Base-by-base conservation (phyloP, 805 yeast species). In the Saccharomycopsis microspora region DNA sequence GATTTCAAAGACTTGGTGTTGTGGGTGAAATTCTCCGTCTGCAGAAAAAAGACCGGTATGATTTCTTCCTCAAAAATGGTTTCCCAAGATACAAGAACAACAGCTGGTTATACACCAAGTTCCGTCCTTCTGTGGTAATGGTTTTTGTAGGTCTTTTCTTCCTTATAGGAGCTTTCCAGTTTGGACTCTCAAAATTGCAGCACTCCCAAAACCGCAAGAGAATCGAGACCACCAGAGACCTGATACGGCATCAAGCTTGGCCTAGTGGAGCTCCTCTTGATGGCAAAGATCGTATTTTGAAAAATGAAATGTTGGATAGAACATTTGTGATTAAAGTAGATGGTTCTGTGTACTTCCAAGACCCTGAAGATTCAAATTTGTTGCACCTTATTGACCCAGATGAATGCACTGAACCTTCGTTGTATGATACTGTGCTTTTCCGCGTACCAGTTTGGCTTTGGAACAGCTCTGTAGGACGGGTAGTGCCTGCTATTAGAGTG, bases 21-120 rank as follows among this genome's bases (percentile, higher is more conserved):
- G 84, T 86, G 28, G 82, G 88, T 34, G 77, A 83, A 58, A 80
- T 89, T 47, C 68, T 89, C 43, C 72, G 90, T 55, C 68, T 72
- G 48, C 65, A 74, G 29, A 70, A 71, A 49, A 76, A 80, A 53
- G 78, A 81, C 43, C 71, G 87, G 5, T 93, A 93, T 62, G 97
- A 93, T 63, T 88, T 78, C 62, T 93, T 85, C 64, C 68, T 85
- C 46, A 69, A 75, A 40, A 74, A 77, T 55, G 97, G 97, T 5
- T 90, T 93, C 65, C 97, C 98, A 5, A 70, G 72, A 52, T 86
- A 84, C 75, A 78, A 79, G 49, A 85, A 80, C 10, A 71, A 78
- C 27, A 85, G 77, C 46, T 76, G 83, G 68, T 69, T 70, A 53
- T 76, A 82, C 61, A 60, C 76, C 58, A 72, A 80, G 62, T 87